phyloP scores from a whole-genome alignment of 495 filamentous ascomycete genomes.

The Cenococcum geophilum region DNA sequence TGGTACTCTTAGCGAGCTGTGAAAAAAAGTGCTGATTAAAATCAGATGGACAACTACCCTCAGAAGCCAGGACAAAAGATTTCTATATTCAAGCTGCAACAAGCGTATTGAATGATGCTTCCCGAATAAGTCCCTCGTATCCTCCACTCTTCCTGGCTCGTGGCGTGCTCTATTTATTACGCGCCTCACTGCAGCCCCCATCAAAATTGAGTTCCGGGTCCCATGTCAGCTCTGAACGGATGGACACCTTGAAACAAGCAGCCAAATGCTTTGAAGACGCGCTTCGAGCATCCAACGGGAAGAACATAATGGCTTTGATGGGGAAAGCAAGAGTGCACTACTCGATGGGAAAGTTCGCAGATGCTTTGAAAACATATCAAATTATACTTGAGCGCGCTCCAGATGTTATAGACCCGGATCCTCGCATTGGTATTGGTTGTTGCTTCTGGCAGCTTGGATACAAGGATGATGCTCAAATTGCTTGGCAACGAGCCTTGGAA shows the following conservation, averaged over 20 bases:
- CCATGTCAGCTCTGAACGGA: conserved; percentile 65
- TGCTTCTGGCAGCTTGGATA: conserved; percentile 92
- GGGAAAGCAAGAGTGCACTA: conserved; percentile 81
- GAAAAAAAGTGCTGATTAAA: conserved; percentile 8
- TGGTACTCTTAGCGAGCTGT: neutral
- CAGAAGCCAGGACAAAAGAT: conserved; percentile 84
- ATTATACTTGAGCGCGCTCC: conserved; percentile 77
- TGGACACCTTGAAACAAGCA: conserved; percentile 72
- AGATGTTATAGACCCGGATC: conserved; percentile 87
- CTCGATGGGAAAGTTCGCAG: conserved; percentile 72
- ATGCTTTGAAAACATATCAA: conserved; percentile 80
- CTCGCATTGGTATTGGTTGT: conserved; percentile 87
- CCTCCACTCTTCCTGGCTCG: conserved; percentile 85
- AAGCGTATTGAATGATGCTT: conserved; percentile 83
- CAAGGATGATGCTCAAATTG: conserved; percentile 82
- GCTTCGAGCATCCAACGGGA: conserved; percentile 68
- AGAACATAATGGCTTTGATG: conserved; percentile 84
- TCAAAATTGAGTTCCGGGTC: conserved; percentile 57
- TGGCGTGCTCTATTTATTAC: conserved; percentile 80
- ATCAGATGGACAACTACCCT: conserved; percentile 42
- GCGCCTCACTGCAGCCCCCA: conserved; percentile 74
- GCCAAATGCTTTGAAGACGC: conserved; percentile 92
- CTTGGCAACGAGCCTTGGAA: conserved; percentile 83
- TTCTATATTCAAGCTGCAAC: conserved; percentile 88
- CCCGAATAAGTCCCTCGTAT: conserved; percentile 85